These are phyloP conservation scores for Domatiomyces globalis DNA, from an alignment of 2,329 filamentous ascomycete genomes.

Conservation along the genomic window DNA sequence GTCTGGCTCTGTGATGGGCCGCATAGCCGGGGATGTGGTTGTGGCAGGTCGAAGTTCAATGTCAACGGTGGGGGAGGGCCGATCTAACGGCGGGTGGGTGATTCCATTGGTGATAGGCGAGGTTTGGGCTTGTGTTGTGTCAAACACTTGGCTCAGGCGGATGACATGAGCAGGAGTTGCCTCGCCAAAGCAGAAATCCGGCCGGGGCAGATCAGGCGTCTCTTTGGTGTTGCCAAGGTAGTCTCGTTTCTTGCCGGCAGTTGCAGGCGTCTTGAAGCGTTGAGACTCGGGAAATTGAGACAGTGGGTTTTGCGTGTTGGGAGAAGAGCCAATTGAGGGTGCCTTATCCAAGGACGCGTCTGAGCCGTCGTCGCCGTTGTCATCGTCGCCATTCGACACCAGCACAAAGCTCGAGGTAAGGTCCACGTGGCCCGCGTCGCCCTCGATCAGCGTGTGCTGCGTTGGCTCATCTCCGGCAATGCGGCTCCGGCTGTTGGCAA, in stretches of 20 bases:
- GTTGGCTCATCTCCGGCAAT: slow-evolving; percentile 21
- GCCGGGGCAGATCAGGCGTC: slow-evolving; percentile 29
- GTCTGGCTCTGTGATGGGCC: slow-evolving; percentile 28
- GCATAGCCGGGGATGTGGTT: slow-evolving; percentile 26
- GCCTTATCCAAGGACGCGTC: not conserved
- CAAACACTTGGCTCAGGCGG: slow-evolving; percentile 35
- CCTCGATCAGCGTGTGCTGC: slow-evolving; percentile 27
- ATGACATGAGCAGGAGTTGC: slow-evolving; percentile 26
- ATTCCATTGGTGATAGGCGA: slow-evolving; percentile 28
- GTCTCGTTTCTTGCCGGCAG: slow-evolving; percentile 24
- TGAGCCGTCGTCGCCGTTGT: not conserved
- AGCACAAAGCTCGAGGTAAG: slow-evolving; percentile 27
- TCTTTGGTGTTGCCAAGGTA: slow-evolving; percentile 20
- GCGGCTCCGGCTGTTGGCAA: slow-evolving; percentile 4
- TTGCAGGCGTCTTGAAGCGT: slow-evolving; percentile 30
- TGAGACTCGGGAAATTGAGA: slow-evolving; percentile 35
- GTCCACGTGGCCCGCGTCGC: slow-evolving; percentile 31
- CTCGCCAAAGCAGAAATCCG: slow-evolving; percentile 24
- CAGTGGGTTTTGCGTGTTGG: slow-evolving; percentile 22
- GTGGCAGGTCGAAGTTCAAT: slow-evolving; percentile 26
- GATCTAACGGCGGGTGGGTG: slow-evolving; percentile 30
- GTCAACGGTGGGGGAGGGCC: slow-evolving; percentile 36
- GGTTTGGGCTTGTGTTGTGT: slow-evolving; percentile 33
- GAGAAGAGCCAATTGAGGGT: slow-evolving; percentile 7
- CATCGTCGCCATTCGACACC: not conserved